Conservation (phyloP, 129 eudicot genomes). For the Deinandra increscens region DNA sequence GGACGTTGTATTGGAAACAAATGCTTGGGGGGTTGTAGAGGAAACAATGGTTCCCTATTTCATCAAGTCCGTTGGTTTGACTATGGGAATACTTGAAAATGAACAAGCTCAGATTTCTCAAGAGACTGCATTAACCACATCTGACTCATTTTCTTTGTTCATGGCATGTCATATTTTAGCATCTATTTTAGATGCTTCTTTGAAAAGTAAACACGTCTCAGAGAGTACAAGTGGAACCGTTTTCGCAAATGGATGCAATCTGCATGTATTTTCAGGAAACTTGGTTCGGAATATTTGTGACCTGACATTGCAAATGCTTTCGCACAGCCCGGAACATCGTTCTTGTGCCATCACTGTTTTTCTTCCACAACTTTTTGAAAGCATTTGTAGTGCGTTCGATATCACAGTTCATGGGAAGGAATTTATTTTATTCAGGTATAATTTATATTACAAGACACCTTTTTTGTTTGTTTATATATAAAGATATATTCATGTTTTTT, state of each 20-base stretch:
- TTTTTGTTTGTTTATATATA: background rate
- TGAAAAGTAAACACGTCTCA: constrained; percentile 30
- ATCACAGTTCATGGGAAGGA: constrained; percentile 51
- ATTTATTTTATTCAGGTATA: constrained; percentile 55
- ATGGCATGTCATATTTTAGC: constrained; percentile 65
- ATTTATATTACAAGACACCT: background rate
- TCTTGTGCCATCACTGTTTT: constrained; percentile 63
- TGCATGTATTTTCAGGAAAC: constrained; percentile 43
- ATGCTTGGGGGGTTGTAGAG: constrained; percentile 68
- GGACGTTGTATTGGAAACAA: constrained; percentile 64
- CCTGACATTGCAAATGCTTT: constrained; percentile 64
- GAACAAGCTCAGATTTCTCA: constrained; percentile 29
- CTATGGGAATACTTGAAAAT: constrained; percentile 57
- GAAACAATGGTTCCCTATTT: constrained; percentile 62
- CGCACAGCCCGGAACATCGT: constrained; percentile 70
- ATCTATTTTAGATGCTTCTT: constrained; percentile 55
- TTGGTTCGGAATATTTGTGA: constrained; percentile 71
- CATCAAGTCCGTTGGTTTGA: constrained; percentile 53
- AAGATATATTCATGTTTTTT: constrained; percentile 3
- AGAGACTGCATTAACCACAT: constrained; percentile 25
- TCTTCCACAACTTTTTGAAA: constrained; percentile 63
- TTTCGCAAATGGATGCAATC: constrained; percentile 30
- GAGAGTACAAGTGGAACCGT: constrained; percentile 22
- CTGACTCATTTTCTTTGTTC: constrained; percentile 47
- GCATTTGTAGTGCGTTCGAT: constrained; percentile 49